These are phyloP conservation scores for Colletotrichum agaves DNA, from an alignment of 2,329 filamentous ascomycete species.

Conservation along the genomic window DNA sequence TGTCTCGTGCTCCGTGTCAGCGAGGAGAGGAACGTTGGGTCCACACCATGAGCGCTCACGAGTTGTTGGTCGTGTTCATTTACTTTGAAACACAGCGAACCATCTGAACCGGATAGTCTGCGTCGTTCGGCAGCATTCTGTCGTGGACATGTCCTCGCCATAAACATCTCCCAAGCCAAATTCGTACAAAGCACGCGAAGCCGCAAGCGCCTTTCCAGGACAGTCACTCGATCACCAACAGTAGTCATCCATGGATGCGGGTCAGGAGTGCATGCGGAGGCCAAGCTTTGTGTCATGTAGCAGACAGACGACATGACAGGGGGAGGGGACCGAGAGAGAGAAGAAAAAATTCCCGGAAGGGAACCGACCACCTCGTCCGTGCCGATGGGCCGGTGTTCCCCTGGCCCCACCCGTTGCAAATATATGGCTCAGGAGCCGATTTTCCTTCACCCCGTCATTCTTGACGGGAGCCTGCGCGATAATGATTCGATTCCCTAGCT, in stretches of 20 bases:
- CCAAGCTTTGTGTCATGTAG: constrained; percentile 27
- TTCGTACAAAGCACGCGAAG: no score
- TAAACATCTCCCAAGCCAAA: no score
- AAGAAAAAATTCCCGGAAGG: background rate
- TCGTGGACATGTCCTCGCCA: background rate
- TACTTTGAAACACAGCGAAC: background rate
- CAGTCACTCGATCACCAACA: background rate
- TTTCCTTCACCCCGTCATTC: constrained; percentile 6
- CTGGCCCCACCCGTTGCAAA: constrained; percentile 22
- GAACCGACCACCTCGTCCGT: background rate
- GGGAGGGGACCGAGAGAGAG: background rate
- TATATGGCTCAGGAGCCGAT: constrained; percentile 14
- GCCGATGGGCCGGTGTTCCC: constrained; percentile 13
- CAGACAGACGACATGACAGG: background rate
- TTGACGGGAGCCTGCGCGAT: background rate
- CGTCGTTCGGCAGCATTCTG: background rate
- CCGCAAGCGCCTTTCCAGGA: no score
- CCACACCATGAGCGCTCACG: no score
- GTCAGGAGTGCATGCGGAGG: constrained; percentile 17
- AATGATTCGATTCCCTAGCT: background rate
- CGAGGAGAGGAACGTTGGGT: no score
- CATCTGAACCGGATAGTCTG: background rate
- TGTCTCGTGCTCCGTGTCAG: no score
- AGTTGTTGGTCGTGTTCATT: background rate
- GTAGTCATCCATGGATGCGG: background rate